Conservation (phyloP, 768 basidiomycete species). For the Tubosaeta sp. region DNA sequence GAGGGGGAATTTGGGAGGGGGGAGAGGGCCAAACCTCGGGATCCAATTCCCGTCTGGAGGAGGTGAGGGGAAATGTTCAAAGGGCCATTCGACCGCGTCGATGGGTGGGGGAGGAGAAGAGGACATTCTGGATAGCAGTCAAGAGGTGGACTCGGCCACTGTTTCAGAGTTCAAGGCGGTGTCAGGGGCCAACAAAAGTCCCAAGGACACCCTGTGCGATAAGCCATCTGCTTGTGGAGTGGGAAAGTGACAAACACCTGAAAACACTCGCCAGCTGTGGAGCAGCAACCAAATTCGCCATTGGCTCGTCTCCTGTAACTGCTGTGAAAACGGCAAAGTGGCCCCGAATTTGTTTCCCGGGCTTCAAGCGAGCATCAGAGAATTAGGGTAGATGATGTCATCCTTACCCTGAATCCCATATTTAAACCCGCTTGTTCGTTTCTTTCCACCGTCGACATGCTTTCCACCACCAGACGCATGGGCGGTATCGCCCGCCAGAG, state of each 20-base stretch:
- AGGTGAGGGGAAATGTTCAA: conserved; percentile 27
- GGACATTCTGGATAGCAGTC: not conserved
- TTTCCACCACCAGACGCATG: conserved; percentile 30
- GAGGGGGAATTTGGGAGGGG: conserved; percentile 14
- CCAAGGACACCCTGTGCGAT: too few relatives aligned
- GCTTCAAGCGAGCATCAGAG: not conserved
- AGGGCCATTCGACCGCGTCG: conserved; percentile 20
- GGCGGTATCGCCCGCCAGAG: conserved; percentile 38
- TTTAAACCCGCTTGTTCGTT: conserved; percentile 7
- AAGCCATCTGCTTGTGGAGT: conserved; percentile 1
- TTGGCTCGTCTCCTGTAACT: not conserved
- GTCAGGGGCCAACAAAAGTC: too few relatives aligned
- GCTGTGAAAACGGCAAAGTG: not conserved
- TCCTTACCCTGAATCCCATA: conserved; percentile 1
- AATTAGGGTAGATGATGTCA: conserved; percentile 23
- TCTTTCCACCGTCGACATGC: conserved; percentile 10
- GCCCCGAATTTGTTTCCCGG: not conserved
- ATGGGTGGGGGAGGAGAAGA: not conserved
- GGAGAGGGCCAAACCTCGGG: conserved; percentile 18
- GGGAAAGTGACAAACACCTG: conserved; percentile 1
- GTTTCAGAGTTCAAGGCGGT: too few relatives aligned
- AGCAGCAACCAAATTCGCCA: not conserved
- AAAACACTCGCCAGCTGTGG: not conserved
- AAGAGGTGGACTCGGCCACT: too few relatives aligned
- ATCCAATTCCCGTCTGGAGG: conserved; percentile 25